Base-by-base conservation (phyloP, 208 protist species). In the Balamuthia mandrillaris region DNA sequence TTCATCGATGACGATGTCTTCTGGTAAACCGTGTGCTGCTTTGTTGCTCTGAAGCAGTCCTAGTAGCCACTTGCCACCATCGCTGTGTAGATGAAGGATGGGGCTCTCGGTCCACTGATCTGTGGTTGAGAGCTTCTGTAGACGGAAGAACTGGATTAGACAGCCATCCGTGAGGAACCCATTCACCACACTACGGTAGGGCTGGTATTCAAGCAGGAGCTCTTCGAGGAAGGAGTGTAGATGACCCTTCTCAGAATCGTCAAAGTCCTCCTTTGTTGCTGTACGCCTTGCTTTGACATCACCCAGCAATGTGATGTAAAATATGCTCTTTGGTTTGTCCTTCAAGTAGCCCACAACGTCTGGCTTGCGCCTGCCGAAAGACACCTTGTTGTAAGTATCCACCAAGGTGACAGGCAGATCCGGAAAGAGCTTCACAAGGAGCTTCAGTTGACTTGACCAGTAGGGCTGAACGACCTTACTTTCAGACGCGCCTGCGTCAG, bases 111-210 rank as follows among this genome's bases (percentile, higher is more conserved):
- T 72, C 63, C 63, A 72, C 63, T 3, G n/a, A n/a, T 45, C 37
- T 29, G 16, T 7, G 21, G n/a, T 6, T 14, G 7, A 3, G 31
- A 72, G 35, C 1, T n/a, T 72, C 63, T 27, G 24, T 4, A 72
- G 63, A 0, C 35, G 63, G 37, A 72, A 72, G 37, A 72, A 72
- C 63, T 72, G 63, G 63, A 72, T 72, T 21, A 72, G 63, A 31
- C 37, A 72, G 63, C 63, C 63, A 1, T 72, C 63, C 24, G 63
- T 72, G 63, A 72, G 63, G 63, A 72, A 72, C n/a, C 63, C 63
- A 41, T 44, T 72, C 29, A 72, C 63, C 2, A 14, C 21, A 1
- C 10, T 21, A 21, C 63, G 63, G 63, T 72, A 72, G 37, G 63
- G 63, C 63, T 72, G 63, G 63, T 39, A 72, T 16, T 72, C 63